A percentile compares a stretch with the other conserved stretches of the same genome.
Conservation (phyloP, 2,329 filamentous ascomycete genomes). For the Fusarium sp. region DNA sequence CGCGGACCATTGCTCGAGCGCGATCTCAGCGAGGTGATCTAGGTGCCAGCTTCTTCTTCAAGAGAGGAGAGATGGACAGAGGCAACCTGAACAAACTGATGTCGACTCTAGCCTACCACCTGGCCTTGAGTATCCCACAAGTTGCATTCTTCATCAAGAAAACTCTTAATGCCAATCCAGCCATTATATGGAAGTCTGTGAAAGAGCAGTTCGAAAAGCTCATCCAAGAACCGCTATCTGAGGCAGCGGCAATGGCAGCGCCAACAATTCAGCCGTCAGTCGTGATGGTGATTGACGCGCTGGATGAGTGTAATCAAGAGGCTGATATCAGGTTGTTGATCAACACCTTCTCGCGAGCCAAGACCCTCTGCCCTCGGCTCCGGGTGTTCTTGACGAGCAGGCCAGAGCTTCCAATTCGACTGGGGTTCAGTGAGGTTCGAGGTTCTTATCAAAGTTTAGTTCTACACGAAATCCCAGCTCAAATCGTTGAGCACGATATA, state of each 20-base stretch:
- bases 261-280: not conserved
- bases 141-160: slow-evolving; percentile 43
- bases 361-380: not conserved
- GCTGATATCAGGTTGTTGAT: not conserved
- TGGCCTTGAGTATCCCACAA: slow-evolving; percentile 24
- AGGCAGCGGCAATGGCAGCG: not conserved
- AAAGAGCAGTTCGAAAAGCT: not conserved
- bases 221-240: not conserved
- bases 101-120: slow-evolving; percentile 52
- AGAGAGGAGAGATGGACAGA: slow-evolving; percentile 50
- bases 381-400: slow-evolving; percentile 56
- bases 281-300: not conserved
- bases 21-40: slow-evolving; percentile 19
- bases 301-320: not conserved
- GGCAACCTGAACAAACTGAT: slow-evolving; percentile 51
- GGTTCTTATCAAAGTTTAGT: slow-evolving; percentile 40
- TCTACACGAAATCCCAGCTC: too few relatives aligned
- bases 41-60: too few relatives aligned
- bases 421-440: slow-evolving; percentile 48
- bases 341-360: slow-evolving; percentile 3
- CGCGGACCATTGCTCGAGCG: slow-evolving; percentile 52
- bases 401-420: slow-evolving; percentile 52
- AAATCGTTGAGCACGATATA: slow-evolving; percentile 52
- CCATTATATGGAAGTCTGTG: not conserved
- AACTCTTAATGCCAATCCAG: not conserved